Conservation (phyloP, 805 yeast species). For the Limtongia smithiae region DNA sequence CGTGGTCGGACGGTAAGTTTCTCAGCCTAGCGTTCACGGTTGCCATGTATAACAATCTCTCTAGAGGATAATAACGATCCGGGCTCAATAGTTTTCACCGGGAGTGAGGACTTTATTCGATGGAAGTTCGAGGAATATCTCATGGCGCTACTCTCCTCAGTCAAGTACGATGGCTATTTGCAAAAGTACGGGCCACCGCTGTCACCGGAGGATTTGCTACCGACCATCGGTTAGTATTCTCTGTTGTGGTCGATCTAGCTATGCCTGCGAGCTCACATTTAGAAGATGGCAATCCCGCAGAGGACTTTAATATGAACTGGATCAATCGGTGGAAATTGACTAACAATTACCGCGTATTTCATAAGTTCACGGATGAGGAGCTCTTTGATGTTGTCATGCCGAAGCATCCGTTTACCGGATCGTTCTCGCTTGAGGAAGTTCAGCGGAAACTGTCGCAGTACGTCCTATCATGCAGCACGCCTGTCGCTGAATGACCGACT, state of each 20-base stretch:
- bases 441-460: constrained; percentile 28
- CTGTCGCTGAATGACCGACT: neutral
- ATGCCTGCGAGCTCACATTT: neutral
- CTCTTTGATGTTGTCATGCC: constrained; percentile 61
- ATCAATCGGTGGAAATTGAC: constrained; percentile 54
- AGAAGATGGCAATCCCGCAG: constrained; percentile 39
- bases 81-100: constrained; percentile 51
- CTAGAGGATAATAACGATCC: constrained; percentile 42
- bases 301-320: constrained; percentile 47
- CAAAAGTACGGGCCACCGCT: constrained; percentile 40
- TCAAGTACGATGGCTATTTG: constrained; percentile 62
- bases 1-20: constrained; percentile 38
- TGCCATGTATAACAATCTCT: no score
- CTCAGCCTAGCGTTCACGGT: no score
- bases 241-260: neutral
- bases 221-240: constrained; percentile 19
- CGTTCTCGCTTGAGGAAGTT: constrained; percentile 31
- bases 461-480: neutral
- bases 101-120: constrained; percentile 85
- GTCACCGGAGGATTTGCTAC: constrained; percentile 36
- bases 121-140: constrained; percentile 88
- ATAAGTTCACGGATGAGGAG: constrained; percentile 61
- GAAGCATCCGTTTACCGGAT: constrained; percentile 37
- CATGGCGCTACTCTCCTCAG: constrained; percentile 66
- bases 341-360: constrained; percentile 53